Percentiles rank a stretch among this genome's conserved stretches.
Evolutionary conservation across 1,284 basidiomycete species (phyloP).

Genomic region (Cryptococcus sp.): DNA sequence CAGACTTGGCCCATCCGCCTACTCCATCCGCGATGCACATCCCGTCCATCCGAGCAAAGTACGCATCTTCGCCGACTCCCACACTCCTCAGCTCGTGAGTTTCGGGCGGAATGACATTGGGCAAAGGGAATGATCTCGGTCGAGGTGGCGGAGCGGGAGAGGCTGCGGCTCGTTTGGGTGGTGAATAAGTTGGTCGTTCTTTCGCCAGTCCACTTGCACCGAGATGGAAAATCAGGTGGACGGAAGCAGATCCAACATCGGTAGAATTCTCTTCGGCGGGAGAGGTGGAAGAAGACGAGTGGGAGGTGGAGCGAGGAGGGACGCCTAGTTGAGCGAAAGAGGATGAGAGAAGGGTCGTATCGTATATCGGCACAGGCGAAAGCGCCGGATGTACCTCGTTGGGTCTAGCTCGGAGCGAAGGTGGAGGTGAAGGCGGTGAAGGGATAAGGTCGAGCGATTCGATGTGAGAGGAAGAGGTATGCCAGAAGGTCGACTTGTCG

Average conservation of each 20-base stretch:
- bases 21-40: constrained; percentile 49
- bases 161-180: constrained; percentile 2
- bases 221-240: constrained; percentile 36
- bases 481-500: not conserved
- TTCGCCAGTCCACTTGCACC: constrained; percentile 37
- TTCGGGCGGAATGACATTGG: constrained; percentile 26
- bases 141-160: constrained; percentile 25
- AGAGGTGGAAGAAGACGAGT: not conserved
- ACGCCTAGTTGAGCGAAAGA: not conserved
- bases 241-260: constrained; percentile 20
- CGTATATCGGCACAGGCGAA: not conserved
- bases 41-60: constrained; percentile 40
- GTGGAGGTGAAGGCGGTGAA: not conserved
- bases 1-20: constrained; percentile 41
- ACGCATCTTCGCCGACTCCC: constrained; percentile 46
- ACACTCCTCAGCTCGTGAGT: constrained; percentile 13
- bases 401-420: not conserved
- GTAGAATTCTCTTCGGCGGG: constrained; percentile 10
- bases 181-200: constrained; percentile 21
- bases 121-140: constrained; percentile 33
- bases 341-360: constrained; percentile 1
- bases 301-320: not conserved
- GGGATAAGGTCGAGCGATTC: not conserved
- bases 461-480: too few species aligned
- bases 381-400: constrained; percentile 2